phyloP scores from a whole-genome alignment of 805 yeast genomes.

The Saccharomycopsis sp. region DNA sequence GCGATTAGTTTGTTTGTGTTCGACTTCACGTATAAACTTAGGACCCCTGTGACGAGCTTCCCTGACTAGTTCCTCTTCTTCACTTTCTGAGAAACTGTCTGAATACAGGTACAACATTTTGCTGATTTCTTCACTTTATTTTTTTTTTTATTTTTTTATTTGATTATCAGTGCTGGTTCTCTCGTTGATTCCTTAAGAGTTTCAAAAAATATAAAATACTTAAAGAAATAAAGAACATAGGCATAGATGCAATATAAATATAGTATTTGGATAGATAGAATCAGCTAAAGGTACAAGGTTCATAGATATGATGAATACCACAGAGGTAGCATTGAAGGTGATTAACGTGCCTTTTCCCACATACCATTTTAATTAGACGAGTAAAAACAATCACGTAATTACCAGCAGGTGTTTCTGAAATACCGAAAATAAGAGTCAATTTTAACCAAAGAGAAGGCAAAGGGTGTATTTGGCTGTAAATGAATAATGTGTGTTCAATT shows the following conservation, averaged over 20 bases:
- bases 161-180: background rate
- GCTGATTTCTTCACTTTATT: too few relatives aligned
- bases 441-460: too few relatives aligned
- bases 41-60: background rate
- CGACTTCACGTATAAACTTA: background rate
- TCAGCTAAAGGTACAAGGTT: too few relatives aligned
- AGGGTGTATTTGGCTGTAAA: too few relatives aligned
- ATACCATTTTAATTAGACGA: too few relatives aligned
- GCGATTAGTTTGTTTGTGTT: background rate
- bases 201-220: background rate
- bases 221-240: background rate
- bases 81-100: constrained; percentile 14
- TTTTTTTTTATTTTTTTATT: too few relatives aligned
- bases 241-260: too few relatives aligned
- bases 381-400: too few relatives aligned
- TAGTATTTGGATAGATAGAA: too few relatives aligned
- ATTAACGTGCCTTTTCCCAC: background rate
- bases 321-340: background rate
- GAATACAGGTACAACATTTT: background rate
- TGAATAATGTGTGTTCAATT: too few relatives aligned
- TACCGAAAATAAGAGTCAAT: too few relatives aligned
- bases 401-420: too few relatives aligned
- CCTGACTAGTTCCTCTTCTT: constrained; percentile 26
- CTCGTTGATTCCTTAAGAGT: background rate
- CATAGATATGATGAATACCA: background rate